These are phyloP conservation scores for Claviceps sp. DNA, from an alignment of 2,329 filamentous ascomycete species.

Conservation along the genomic window DNA sequence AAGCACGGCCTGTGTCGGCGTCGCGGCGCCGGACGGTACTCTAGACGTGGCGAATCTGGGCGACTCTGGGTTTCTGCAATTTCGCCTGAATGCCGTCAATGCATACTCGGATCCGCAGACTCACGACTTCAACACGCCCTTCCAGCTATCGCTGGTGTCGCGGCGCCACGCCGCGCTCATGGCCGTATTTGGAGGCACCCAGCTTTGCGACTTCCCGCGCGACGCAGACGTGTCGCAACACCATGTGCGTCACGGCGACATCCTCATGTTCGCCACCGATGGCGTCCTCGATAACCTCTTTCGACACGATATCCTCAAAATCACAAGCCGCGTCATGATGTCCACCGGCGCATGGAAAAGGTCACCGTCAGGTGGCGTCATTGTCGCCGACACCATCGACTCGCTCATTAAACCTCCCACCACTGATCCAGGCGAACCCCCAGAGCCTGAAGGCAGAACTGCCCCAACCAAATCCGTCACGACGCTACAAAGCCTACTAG, in stretches of 20 bases:
- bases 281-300: slow-evolving; percentile 94
- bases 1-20: slow-evolving; percentile 81
- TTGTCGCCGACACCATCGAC: slow-evolving; percentile 48
- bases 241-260: slow-evolving; percentile 73
- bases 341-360: slow-evolving; percentile 60
- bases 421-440: slow-evolving; percentile 8
- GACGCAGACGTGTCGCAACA: slow-evolving; percentile 73
- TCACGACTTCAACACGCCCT: slow-evolving; percentile 95
- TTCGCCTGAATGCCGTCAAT: slow-evolving; percentile 76
- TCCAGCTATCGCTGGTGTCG: slow-evolving; percentile 81
- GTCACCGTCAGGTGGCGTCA: slow-evolving; percentile 44
- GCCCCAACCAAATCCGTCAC: slow-evolving; percentile 15
- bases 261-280: slow-evolving; percentile 87
- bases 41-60: slow-evolving; percentile 88
- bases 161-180: slow-evolving; percentile 66
- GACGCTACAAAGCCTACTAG: slow-evolving; percentile 66
- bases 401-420: slow-evolving; percentile 20
- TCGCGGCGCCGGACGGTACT: slow-evolving; percentile 57
- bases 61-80: slow-evolving; percentile 83
- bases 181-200: slow-evolving; percentile 68
- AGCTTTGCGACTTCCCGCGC: slow-evolving; percentile 69
- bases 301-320: slow-evolving; percentile 72
- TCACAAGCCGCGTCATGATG: slow-evolving; percentile 67
- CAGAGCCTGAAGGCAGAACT: slow-evolving; percentile 9
- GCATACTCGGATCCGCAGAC: slow-evolving; percentile 76